Evolutionary conservation across 1,284 basidiomycete species (phyloP), one percentile per base, ranked within the genome.

Genomic region (Wallemia ichthyophaga): DNA sequence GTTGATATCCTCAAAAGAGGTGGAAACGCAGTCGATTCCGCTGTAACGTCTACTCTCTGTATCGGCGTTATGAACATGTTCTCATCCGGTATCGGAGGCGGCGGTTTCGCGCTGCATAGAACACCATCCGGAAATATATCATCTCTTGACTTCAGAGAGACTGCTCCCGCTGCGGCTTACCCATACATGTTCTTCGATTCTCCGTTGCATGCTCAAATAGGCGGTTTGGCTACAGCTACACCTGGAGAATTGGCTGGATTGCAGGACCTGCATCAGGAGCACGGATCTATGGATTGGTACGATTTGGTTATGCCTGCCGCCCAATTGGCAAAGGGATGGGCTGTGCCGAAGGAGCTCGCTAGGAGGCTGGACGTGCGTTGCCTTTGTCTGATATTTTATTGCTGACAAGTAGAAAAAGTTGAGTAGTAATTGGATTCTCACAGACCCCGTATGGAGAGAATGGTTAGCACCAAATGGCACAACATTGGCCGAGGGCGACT

Each of bases 1-100:
- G 77, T 92, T 0, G 70, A 78, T 11, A 74, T 81, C 7, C 66
- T 91, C 62, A 81, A 80, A 68, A 77, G 80, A 5, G 87, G 86
- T 27, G 92, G 91, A 19, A 89, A 85, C 62, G 91, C 91, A 0
- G 79, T 92, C 11, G 92, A 96, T 65, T 82, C 89, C 1, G 82
- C 81, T 0, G 78, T 95, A 59, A 79, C 81, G 33, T 75, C 83
- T 1, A 78, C 82, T 1, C 73, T 94, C 27, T 94, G 89, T 67
- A 76, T 79, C 33, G 88, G 88, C 1, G 82, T 88, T 1, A 76
- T 86, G 59, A 88, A 88, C 68, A 83, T 85, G 76, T 94, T 91
- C 69, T 83, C 83, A 74, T 70, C 71, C 7, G 74, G 87, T 1
- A 83, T 94, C 58, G 87, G 86, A 23, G 88, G 88, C 1, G 89